Conservation (phyloP, 768 basidiomycete genomes). For the Pleurotus platypus region DNA sequence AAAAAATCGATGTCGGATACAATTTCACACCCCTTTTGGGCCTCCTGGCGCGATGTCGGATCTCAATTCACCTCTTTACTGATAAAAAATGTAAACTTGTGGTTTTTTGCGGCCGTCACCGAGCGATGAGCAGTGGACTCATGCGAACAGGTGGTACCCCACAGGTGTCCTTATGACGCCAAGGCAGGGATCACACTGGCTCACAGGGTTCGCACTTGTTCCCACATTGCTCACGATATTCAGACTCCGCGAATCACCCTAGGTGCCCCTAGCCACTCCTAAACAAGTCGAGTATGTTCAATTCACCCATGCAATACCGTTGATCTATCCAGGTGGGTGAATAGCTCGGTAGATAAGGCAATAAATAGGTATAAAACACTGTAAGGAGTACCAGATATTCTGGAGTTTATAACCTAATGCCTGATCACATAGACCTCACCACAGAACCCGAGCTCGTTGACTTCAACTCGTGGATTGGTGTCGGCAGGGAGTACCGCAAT, state of each 20-base stretch:
- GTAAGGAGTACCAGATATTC: neutral
- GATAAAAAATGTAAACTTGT: neutral
- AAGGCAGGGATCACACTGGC: no score
- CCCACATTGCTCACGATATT: no score
- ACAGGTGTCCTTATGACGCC: no score
- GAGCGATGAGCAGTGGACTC: no score
- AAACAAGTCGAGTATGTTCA: neutral
- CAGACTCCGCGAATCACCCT: no score
- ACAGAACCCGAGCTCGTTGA: neutral
- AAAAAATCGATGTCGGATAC: neutral
- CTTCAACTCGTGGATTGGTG: neutral
- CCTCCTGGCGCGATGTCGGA: neutral
- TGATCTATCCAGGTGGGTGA: neutral
- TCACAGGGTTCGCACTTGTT: no score
- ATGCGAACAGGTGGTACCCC: no score
- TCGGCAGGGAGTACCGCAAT: no score
- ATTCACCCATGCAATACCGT: neutral
- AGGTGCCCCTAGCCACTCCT: no score
- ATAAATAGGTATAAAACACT: neutral
- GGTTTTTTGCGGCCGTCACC: no score
- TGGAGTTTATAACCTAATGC: neutral
- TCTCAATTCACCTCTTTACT: neutral
- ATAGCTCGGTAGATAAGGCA: neutral
- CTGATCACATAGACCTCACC: neutral
- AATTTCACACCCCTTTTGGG: neutral